Percentiles rank a stretch among this genome's conserved stretches.
Conservation (phyloP, 495 filamentous ascomycete species). For the Xylaria castorea region DNA sequence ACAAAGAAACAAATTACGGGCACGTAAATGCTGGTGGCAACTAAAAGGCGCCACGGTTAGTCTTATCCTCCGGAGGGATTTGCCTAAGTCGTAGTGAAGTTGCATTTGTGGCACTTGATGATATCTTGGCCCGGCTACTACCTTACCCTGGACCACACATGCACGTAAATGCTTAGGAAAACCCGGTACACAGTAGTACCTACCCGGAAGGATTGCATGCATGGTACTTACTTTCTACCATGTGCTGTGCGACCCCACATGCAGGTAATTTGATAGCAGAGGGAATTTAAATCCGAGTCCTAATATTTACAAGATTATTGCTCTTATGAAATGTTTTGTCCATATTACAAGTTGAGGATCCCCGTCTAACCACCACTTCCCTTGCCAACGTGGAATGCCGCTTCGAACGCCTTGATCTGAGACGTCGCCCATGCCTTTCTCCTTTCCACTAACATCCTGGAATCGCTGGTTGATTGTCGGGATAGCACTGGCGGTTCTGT, state of each 20-base stretch:
- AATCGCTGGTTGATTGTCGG: not conserved
- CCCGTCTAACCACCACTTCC: not conserved
- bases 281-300: not conserved
- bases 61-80: not conserved
- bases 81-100: not conserved
- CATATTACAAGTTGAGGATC: not conserved
- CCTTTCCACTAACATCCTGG: not conserved
- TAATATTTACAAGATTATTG: not conserved
- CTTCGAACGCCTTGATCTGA: conserved; percentile 10
- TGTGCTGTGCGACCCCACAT: not conserved
- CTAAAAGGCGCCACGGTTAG: not conserved
- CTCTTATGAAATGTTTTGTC: not conserved
- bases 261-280: not conserved
- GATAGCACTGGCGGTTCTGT: not conserved
- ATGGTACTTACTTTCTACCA: not conserved
- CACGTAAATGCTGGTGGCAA: not conserved
- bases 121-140: not conserved
- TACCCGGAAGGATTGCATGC: not conserved
- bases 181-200: not conserved
- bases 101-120: not conserved
- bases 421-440: not conserved
- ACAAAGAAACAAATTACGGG: not conserved
- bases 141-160: not conserved
- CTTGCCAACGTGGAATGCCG: not conserved
- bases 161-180: no score